Evolutionary conservation across 2,329 filamentous ascomycete species (phyloP).

Genomic region (Trichophyton benhamiae): DNA sequence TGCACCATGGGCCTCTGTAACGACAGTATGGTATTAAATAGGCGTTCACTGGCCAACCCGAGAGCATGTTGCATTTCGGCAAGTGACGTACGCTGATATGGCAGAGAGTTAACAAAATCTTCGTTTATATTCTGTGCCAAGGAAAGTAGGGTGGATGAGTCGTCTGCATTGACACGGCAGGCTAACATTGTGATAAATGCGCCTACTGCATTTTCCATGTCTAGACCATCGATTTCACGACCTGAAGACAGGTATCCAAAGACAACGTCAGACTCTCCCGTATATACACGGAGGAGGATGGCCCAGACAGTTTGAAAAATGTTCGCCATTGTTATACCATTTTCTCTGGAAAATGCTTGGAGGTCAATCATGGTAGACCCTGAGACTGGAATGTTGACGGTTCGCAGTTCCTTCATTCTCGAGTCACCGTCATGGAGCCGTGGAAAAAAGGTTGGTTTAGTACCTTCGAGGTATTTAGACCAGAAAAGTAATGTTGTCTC

Average conservation of each 20-base stretch:
- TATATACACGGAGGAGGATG: slow-evolving; percentile 11
- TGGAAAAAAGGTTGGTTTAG: slow-evolving; percentile 15
- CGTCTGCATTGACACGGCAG: slow-evolving; percentile 9
- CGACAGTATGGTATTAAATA: slow-evolving; percentile 33
- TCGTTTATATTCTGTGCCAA: background rate
- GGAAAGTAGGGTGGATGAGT: background rate
- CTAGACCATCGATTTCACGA: slow-evolving; percentile 27
- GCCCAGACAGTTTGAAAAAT: slow-evolving; percentile 17
- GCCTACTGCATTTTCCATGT: slow-evolving; percentile 19
- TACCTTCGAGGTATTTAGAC: slow-evolving; percentile 15
- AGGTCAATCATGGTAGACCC: background rate
- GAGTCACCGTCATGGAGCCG: background rate
- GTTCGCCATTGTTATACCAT: slow-evolving; percentile 14
- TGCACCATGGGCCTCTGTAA: background rate
- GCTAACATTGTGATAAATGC: slow-evolving; percentile 28
- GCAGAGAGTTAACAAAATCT: background rate
- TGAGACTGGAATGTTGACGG: background rate
- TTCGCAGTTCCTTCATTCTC: background rate
- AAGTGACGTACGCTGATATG: slow-evolving; percentile 3
- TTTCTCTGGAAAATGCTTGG: background rate
- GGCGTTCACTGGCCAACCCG: slow-evolving; percentile 22
- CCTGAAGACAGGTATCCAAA: slow-evolving; percentile 22
- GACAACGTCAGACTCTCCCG: slow-evolving; percentile 14
- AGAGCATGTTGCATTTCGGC: slow-evolving; percentile 38
- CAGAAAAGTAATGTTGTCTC: slow-evolving; percentile 14